A percentile compares a stretch with the other conserved stretches of the same genome.
These are phyloP conservation scores for Kalanchoe fedtschenkoi DNA, from an alignment of 164 flowering plant genomes.

Conservation along the genomic window DNA sequence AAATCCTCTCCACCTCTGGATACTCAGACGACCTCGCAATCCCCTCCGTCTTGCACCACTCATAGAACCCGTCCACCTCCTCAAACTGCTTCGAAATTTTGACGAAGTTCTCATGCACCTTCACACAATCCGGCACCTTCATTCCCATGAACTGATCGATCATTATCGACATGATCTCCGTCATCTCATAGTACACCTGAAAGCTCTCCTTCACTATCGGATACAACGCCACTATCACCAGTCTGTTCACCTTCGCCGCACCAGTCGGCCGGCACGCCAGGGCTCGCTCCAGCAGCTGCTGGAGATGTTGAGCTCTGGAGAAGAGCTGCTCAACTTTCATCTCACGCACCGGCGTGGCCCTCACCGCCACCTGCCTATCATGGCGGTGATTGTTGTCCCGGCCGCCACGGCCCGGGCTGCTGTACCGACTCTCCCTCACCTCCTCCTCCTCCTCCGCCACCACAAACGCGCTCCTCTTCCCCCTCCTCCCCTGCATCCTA, in stretches of 20 bases:
- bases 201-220: slow-evolving; percentile 39
- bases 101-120: slow-evolving; percentile 27
- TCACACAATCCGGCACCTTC: slow-evolving; percentile 23
- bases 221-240: slow-evolving; percentile 36
- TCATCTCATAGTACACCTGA: slow-evolving; percentile 30
- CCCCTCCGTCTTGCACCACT: slow-evolving; percentile 30
- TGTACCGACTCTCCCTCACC: not conserved
- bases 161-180: slow-evolving; percentile 26
- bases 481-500: slow-evolving; percentile 49
- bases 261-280: slow-evolving; percentile 83
- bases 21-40: slow-evolving; percentile 35
- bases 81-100: slow-evolving; percentile 31
- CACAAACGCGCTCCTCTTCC: slow-evolving; percentile 22
- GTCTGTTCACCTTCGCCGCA: slow-evolving; percentile 27
- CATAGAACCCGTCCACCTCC: slow-evolving; percentile 31
- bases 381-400: not conserved
- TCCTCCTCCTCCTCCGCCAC: slow-evolving; percentile 26
- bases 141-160: slow-evolving; percentile 37
- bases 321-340: slow-evolving; percentile 42
- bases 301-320: slow-evolving; percentile 45
- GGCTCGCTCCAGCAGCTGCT: slow-evolving; percentile 72
- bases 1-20: slow-evolving; percentile 38
- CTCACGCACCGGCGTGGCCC: slow-evolving; percentile 36
- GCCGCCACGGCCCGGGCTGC: not conserved
- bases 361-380: not conserved